phyloP scores from a whole-genome alignment of 805 yeast species.

The Starmerella lactis-condensi region DNA sequence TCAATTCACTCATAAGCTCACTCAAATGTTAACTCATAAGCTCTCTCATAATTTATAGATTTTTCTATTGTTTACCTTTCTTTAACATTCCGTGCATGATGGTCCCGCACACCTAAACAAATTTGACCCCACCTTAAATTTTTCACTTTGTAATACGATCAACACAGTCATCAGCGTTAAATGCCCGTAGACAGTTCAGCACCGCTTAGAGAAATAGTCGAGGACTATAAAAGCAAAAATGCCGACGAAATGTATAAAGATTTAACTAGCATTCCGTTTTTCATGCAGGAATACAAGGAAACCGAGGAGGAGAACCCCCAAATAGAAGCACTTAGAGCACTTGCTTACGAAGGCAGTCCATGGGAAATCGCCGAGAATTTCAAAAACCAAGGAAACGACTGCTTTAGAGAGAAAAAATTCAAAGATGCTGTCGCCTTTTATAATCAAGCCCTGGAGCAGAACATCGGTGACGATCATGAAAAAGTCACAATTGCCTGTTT shows the following conservation, averaged over 20 bases:
- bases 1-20: slow-evolving; percentile 1
- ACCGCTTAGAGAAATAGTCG: slow-evolving; percentile 14
- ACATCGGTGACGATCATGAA: slow-evolving; percentile 16
- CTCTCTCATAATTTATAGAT: not conserved
- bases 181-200: slow-evolving; percentile 12
- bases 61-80: slow-evolving; percentile 1
- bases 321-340: slow-evolving; percentile 73
- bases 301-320: slow-evolving; percentile 48
- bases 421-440: slow-evolving; percentile 62
- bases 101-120: too few species aligned
- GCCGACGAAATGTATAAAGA: slow-evolving; percentile 62
- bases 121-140: too few species aligned
- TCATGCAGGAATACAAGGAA: slow-evolving; percentile 55
- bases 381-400: slow-evolving; percentile 83
- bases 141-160: too few species aligned
- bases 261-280: slow-evolving; percentile 71
- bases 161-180: too few species aligned
- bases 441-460: slow-evolving; percentile 58
- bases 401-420: slow-evolving; percentile 52
- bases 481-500: slow-evolving; percentile 34
- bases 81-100: too few species aligned
- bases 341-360: slow-evolving; percentile 92
- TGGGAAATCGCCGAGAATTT: slow-evolving; percentile 78
- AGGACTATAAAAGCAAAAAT: slow-evolving; percentile 32
- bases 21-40: not conserved